Evolutionary conservation across 257 asterid genomes (phyloP).

Genomic region (Buddleja alternifolia): DNA sequence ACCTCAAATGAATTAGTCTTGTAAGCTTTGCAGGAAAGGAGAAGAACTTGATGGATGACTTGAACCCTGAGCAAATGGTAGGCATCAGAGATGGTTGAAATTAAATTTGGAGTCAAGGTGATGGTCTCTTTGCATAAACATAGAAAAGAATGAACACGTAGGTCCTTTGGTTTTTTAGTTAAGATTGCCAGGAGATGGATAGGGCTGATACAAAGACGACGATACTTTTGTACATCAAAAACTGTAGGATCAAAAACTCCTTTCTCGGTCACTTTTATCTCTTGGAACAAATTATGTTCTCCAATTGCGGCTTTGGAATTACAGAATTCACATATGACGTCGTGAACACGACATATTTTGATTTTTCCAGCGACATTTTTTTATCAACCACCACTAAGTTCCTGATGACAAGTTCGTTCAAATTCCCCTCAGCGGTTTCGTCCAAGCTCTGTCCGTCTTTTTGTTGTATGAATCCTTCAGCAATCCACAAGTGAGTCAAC

Average conservation of each 20-base stretch:
- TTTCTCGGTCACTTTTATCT: neutral
- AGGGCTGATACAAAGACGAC: constrained; percentile 33
- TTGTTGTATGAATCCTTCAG: constrained; percentile 17
- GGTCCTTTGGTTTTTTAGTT: neutral
- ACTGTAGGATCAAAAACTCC: neutral
- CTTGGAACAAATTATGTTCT: constrained; percentile 17
- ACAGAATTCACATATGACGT: constrained; percentile 27
- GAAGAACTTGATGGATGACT: constrained; percentile 14
- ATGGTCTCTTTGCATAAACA: constrained; percentile 1
- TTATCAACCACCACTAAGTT: constrained; percentile 27
- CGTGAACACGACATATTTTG: constrained; percentile 29
- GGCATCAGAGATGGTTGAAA: constrained; percentile 11
- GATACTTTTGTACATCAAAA: neutral
- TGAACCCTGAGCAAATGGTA: constrained; percentile 33
- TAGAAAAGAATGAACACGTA: constrained; percentile 32
- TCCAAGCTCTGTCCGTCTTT: constrained; percentile 9
- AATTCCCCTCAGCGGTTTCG: constrained; percentile 5
- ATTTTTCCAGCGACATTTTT: constrained; percentile 24
- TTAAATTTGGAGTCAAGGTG: neutral
- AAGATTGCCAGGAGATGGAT: constrained; percentile 4
- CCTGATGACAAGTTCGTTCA: constrained; percentile 24
- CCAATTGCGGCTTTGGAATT: constrained; percentile 8
- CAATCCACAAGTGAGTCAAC: constrained; percentile 17
- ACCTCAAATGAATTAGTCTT: constrained; percentile 45
- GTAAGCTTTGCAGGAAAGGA: constrained; percentile 9